Conservation (phyloP, 306 rosid genomes). For the Vigna unguiculata region DNA sequence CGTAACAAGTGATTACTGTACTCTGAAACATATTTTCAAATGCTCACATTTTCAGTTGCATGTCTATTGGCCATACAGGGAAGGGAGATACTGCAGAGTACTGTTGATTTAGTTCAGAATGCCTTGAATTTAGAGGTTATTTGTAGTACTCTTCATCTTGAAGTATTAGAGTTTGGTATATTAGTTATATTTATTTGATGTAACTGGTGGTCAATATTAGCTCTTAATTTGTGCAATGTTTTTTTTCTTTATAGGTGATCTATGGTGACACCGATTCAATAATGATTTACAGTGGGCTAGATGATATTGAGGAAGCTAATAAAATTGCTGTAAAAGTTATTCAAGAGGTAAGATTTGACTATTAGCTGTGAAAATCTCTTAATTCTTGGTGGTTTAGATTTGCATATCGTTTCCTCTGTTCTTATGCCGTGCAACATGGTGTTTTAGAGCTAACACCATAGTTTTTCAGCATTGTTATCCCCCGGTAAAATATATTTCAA, state of each 20-base stretch:
- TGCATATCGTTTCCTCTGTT: slow-evolving; percentile 6
- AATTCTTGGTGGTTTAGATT: slow-evolving; percentile 36
- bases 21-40: slow-evolving; percentile 31
- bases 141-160: slow-evolving; percentile 43
- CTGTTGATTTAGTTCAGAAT: slow-evolving; percentile 95
- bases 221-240: slow-evolving; percentile 42
- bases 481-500: neutral
- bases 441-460: slow-evolving; percentile 19
- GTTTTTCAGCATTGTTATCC: slow-evolving; percentile 22
- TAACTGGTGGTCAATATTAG: slow-evolving; percentile 36
- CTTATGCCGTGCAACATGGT: slow-evolving; percentile 29
- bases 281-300: slow-evolving; percentile 95
- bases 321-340: slow-evolving; percentile 84
- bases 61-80: slow-evolving; percentile 71
- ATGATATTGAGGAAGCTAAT: slow-evolving; percentile 82
- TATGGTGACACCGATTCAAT: slow-evolving; percentile 99
- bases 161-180: slow-evolving; percentile 38
- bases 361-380: slow-evolving; percentile 32
- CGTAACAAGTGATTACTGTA: slow-evolving; percentile 15
- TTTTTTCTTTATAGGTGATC: slow-evolving; percentile 69
- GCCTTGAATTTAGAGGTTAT: slow-evolving; percentile 91
- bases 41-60: slow-evolving; percentile 23
- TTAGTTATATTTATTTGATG: slow-evolving; percentile 19
- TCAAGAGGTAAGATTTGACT: slow-evolving; percentile 75
- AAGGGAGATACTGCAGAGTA: slow-evolving; percentile 93